A percentile compares a stretch with the other conserved stretches of the same genome.
phyloP scores from a whole-genome alignment of 352 stramenopile genomes.

The Blastocystis sp. region DNA sequence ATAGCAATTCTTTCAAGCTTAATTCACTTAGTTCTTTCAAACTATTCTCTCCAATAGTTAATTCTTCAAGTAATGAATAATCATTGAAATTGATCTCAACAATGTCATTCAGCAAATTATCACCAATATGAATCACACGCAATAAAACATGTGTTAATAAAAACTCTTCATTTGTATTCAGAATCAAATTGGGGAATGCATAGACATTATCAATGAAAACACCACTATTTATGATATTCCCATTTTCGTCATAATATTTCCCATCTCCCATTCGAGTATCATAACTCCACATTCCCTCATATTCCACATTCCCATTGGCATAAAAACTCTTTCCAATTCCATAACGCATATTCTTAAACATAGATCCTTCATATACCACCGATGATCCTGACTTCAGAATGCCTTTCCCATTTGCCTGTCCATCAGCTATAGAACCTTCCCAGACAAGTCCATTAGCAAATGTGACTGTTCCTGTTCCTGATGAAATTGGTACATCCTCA shows the following conservation, averaged over 20 bases:
- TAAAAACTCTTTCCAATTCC: conserved; percentile 11
- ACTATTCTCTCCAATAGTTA: background rate
- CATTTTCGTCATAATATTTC: background rate
- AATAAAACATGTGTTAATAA: background rate
- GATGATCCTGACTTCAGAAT: background rate
- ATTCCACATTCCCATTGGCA: background rate
- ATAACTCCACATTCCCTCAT: conserved; percentile 23
- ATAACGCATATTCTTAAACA: conserved; percentile 44
- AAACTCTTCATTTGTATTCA: background rate
- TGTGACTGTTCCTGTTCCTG: background rate
- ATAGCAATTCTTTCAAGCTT: background rate
- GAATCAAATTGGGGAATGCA: background rate
- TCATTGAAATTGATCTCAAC: conserved; percentile 38
- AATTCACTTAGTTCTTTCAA: conserved; percentile 33
- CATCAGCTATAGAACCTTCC: background rate
- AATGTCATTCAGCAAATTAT: conserved; percentile 17
- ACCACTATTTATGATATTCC: background rate
- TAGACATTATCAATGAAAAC: conserved; percentile 33
- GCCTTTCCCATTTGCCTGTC: background rate
- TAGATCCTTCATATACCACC: conserved; percentile 21
- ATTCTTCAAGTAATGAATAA: background rate
- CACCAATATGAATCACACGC: background rate
- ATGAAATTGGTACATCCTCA: background rate
- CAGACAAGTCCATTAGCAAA: background rate
- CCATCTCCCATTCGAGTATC: conserved; percentile 19